Conservation (phyloP, 1,284 basidiomycete genomes). For the Athelia psychrophila region DNA sequence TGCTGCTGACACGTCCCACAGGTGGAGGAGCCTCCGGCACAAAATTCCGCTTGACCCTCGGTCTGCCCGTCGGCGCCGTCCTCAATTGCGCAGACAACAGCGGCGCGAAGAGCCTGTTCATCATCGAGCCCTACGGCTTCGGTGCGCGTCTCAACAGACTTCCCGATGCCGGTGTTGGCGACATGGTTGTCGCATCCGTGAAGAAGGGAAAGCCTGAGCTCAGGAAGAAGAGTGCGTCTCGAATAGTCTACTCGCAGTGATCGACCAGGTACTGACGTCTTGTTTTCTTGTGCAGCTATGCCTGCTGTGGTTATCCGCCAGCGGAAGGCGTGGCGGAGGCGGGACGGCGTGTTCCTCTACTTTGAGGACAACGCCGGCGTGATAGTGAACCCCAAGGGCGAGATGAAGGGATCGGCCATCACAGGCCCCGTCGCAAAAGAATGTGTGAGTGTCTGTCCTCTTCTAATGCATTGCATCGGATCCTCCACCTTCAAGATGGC, state of each 20-base stretch:
- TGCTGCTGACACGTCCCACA: not conserved
- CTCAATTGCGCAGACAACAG: constrained; percentile 99
- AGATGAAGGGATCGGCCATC: constrained; percentile 99
- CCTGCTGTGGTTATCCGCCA: constrained; percentile 97
- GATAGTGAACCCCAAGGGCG: constrained; percentile 98
- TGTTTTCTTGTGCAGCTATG: constrained; percentile 79
- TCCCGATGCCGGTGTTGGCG: constrained; percentile 96
- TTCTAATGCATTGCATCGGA: not conserved
- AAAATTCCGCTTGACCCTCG: constrained; percentile 97
- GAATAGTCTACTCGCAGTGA: constrained; percentile 1
- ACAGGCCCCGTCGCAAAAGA: constrained; percentile 97
- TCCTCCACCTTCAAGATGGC: too few species aligned
- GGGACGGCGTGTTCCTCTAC: constrained; percentile 99
- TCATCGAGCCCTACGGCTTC: constrained; percentile 91
- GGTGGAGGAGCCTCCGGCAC: constrained; percentile 62
- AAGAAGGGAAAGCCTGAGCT: constrained; percentile 99
- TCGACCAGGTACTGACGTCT: not conserved
- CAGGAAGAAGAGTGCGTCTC: constrained; percentile 92
- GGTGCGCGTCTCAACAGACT: constrained; percentile 97
- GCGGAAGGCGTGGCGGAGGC: constrained; percentile 97
- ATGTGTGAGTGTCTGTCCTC: constrained; percentile 62
- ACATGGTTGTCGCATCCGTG: constrained; percentile 98
- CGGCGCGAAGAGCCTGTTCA: constrained; percentile 93
- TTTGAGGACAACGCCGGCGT: constrained; percentile 99
- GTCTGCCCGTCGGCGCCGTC: constrained; percentile 97